Evolutionary conservation across 83 land plant genomes (phyloP).

Genomic region (Diphasiastrum complanatum): DNA sequence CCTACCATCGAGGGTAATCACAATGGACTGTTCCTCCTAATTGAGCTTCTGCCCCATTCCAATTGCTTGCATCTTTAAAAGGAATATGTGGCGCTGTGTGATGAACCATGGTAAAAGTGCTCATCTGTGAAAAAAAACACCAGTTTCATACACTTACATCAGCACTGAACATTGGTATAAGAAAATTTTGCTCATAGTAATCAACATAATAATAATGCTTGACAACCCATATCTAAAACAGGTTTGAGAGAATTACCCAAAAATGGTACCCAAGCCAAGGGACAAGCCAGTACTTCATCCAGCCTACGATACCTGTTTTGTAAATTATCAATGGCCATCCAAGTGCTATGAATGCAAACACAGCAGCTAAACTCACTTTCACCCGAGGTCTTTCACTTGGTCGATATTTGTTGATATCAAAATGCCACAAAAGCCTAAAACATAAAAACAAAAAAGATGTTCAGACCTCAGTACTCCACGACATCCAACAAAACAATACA

Average conservation of each 20-base stretch:
- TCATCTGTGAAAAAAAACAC: constrained; percentile 83
- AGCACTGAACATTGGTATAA: background rate
- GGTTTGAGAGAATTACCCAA: constrained; percentile 46
- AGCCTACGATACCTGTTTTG: constrained; percentile 72
- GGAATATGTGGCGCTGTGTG: constrained; percentile 98
- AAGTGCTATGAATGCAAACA: constrained; percentile 85
- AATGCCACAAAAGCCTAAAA: constrained; percentile 74
- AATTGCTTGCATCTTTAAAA: constrained; percentile 58
- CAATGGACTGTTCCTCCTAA: constrained; percentile 93
- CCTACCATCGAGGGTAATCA: constrained; percentile 79
- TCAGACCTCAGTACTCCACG: background rate
- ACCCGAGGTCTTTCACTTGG: constrained; percentile 66
- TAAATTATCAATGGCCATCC: constrained; percentile 86
- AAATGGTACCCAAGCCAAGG: constrained; percentile 97
- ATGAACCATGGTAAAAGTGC: constrained; percentile 95
- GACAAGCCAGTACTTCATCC: constrained; percentile 90
- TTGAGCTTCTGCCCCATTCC: constrained; percentile 88
- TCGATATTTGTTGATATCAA: constrained; percentile 68
- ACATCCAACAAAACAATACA: background rate
- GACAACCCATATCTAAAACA: background rate
- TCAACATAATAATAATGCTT: background rate
- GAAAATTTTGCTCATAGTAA: background rate
- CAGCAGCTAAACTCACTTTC: constrained; percentile 83
- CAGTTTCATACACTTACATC: background rate
- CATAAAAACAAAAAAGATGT: background rate